Evolutionary conservation across 2,329 filamentous ascomycete species (phyloP).

Genomic region (Atkinsonella hypoxylon): DNA sequence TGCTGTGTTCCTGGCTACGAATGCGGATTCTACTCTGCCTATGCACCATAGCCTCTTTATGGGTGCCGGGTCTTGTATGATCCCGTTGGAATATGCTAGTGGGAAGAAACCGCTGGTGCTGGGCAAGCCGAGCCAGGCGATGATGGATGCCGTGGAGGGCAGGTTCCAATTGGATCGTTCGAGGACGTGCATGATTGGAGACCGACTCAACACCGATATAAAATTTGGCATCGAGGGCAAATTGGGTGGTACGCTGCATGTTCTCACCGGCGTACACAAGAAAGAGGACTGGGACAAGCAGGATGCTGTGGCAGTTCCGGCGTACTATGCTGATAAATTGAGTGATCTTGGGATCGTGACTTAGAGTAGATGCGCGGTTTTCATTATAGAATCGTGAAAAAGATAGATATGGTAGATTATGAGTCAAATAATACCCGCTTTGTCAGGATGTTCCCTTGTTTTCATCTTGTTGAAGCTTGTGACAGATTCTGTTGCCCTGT

Average conservation of each 20-base stretch:
- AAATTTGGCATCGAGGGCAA: slow-evolving; percentile 86
- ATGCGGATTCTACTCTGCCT: slow-evolving; percentile 82
- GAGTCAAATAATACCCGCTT: neutral
- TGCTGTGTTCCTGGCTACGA: slow-evolving; percentile 84
- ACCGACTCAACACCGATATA: slow-evolving; percentile 90
- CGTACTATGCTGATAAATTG: slow-evolving; percentile 74
- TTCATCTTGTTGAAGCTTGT: neutral
- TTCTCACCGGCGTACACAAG: slow-evolving; percentile 79
- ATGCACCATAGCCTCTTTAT: slow-evolving; percentile 76
- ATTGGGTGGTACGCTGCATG: slow-evolving; percentile 80
- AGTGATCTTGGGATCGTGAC: slow-evolving; percentile 50
- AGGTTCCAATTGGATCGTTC: slow-evolving; percentile 82
- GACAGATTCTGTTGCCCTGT: neutral
- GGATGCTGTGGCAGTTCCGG: slow-evolving; percentile 57
- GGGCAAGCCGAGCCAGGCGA: slow-evolving; percentile 93
- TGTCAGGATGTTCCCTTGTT: neutral
- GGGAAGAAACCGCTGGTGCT: slow-evolving; percentile 61
- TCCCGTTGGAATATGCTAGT: slow-evolving; percentile 64
- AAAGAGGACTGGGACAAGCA: slow-evolving; percentile 71
- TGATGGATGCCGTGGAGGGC: slow-evolving; percentile 98
- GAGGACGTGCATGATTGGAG: slow-evolving; percentile 90
- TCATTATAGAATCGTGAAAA: slow-evolving; percentile 5
- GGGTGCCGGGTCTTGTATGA: slow-evolving; percentile 73
- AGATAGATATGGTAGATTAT: neutral
- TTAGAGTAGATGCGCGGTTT: slow-evolving; percentile 7